These are phyloP conservation scores for Penicillium argentinense DNA, from an alignment of 495 filamentous ascomycete species.

Conservation along the genomic window DNA sequence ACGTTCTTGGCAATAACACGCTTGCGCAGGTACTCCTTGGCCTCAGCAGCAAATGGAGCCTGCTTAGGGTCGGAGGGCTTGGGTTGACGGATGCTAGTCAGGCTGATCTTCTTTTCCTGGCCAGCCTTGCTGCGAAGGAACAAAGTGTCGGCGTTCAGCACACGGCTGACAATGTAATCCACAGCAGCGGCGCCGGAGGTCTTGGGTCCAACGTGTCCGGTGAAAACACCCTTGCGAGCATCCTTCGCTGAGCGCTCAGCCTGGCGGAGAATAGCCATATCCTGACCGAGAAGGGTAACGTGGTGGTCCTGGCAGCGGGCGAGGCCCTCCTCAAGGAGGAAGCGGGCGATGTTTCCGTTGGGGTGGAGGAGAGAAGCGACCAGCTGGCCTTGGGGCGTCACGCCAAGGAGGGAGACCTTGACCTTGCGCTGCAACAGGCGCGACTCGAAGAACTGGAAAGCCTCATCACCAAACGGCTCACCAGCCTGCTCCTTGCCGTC, in stretches of 20 bases:
- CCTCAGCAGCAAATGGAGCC: slow-evolving; percentile 83
- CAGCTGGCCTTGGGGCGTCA: slow-evolving; percentile 82
- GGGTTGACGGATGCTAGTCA: slow-evolving; percentile 91
- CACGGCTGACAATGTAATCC: slow-evolving; percentile 80
- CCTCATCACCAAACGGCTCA: slow-evolving; percentile 85
- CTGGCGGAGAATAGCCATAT: slow-evolving; percentile 82
- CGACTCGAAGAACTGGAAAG: slow-evolving; percentile 79
- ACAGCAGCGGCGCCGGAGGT: slow-evolving; percentile 52
- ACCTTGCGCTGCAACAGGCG: slow-evolving; percentile 85
- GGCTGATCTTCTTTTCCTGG: slow-evolving; percentile 80
- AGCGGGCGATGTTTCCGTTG: slow-evolving; percentile 85
- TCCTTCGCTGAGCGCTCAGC: slow-evolving; percentile 86
- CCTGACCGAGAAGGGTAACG: slow-evolving; percentile 77
- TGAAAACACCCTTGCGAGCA: slow-evolving; percentile 71
- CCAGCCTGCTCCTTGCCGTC: slow-evolving; percentile 78
- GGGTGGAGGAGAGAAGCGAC: slow-evolving; percentile 81
- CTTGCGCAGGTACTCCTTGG: slow-evolving; percentile 94
- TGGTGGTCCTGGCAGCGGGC: slow-evolving; percentile 94
- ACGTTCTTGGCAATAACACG: slow-evolving; percentile 95
- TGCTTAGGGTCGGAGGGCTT: slow-evolving; percentile 80
- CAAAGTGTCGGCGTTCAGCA: slow-evolving; percentile 87
- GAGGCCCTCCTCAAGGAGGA: slow-evolving; percentile 81
- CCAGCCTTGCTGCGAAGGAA: slow-evolving; percentile 81
- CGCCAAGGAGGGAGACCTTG: slow-evolving; percentile 74
- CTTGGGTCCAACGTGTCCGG: slow-evolving; percentile 66